Conservation (phyloP, 2,329 filamentous ascomycete species). For the Colletotrichum lupini region DNA sequence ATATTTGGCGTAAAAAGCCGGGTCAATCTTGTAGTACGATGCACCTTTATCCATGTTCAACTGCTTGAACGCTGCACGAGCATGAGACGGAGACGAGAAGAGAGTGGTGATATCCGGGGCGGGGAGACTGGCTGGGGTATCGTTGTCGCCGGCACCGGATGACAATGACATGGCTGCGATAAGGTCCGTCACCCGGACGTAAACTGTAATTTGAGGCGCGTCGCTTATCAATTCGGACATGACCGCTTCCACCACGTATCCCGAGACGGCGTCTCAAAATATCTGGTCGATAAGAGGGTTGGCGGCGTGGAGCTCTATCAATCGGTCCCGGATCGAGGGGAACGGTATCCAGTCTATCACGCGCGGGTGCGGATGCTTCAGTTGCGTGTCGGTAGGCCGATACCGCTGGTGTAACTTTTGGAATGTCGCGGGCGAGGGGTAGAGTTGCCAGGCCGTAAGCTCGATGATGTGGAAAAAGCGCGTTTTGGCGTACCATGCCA, state of each 20-base stretch:
- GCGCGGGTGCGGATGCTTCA: constrained; percentile 39
- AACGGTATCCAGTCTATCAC: constrained; percentile 44
- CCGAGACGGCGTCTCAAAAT: constrained; percentile 47
- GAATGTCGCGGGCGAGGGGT: constrained; percentile 42
- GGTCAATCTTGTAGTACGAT: constrained; percentile 47
- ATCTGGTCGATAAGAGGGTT: constrained; percentile 46
- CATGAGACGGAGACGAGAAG: constrained; percentile 40
- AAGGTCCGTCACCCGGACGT: constrained; percentile 44
- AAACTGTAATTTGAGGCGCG: constrained; percentile 41
- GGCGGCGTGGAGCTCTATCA: constrained; percentile 45
- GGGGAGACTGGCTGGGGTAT: constrained; percentile 34
- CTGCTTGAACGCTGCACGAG: constrained; percentile 40
- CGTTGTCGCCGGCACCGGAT: background rate
- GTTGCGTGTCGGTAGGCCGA: constrained; percentile 42
- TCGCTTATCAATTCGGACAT: constrained; percentile 43
- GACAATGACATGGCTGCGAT: constrained; percentile 39
- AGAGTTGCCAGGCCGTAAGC: constrained; percentile 47
- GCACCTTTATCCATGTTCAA: constrained; percentile 47
- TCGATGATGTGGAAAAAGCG: constrained; percentile 48
- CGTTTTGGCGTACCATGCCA: constrained; percentile 53
- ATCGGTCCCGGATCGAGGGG: constrained; percentile 41
- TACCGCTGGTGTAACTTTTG: constrained; percentile 43
- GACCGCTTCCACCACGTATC: constrained; percentile 44
- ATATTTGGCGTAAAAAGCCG: constrained; percentile 45
- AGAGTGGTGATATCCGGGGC: constrained; percentile 39